Percentiles rank a stretch among this genome's conserved stretches.
These are phyloP conservation scores for Boletus calvinii DNA, from an alignment of 1,284 basidiomycete species.

Conservation along the genomic window DNA sequence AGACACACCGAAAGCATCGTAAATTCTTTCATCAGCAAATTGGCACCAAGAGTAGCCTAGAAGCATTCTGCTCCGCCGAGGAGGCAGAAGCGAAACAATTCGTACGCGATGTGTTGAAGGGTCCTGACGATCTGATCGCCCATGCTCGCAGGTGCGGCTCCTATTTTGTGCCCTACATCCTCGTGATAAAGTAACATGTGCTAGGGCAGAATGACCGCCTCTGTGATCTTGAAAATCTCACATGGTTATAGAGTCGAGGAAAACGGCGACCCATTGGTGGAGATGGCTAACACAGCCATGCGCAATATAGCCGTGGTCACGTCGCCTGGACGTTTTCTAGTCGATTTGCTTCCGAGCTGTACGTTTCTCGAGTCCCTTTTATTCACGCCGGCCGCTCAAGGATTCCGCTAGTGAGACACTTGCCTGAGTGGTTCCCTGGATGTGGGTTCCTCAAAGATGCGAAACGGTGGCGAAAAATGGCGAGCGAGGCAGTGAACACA, in stretches of 20 bases:
- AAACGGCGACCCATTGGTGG: not conserved
- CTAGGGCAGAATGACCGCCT: not conserved
- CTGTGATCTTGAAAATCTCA: not conserved
- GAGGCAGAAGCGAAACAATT: not conserved
- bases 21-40: slow-evolving; percentile 23
- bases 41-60: slow-evolving; percentile 17
- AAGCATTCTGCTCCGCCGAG: not conserved
- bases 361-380: slow-evolving; percentile 4
- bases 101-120: not conserved
- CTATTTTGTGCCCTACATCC: not conserved
- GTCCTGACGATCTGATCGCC: not conserved
- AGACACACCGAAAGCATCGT: slow-evolving; percentile 18
- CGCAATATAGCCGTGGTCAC: not conserved
- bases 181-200: not conserved
- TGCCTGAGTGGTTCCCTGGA: slow-evolving; percentile 32
- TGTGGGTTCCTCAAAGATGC: not conserved
- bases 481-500: not conserved
- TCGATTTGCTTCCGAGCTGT: slow-evolving; percentile 31
- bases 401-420: slow-evolving; percentile 30
- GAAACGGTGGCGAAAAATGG: not conserved
- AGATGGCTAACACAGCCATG: not conserved
- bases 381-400: not conserved
- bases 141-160: not conserved
- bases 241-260: not conserved
- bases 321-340: slow-evolving; percentile 25